phyloP scores from a whole-genome alignment of 352 stramenopile genomes.

The Globisporangium acanthophoron region DNA sequence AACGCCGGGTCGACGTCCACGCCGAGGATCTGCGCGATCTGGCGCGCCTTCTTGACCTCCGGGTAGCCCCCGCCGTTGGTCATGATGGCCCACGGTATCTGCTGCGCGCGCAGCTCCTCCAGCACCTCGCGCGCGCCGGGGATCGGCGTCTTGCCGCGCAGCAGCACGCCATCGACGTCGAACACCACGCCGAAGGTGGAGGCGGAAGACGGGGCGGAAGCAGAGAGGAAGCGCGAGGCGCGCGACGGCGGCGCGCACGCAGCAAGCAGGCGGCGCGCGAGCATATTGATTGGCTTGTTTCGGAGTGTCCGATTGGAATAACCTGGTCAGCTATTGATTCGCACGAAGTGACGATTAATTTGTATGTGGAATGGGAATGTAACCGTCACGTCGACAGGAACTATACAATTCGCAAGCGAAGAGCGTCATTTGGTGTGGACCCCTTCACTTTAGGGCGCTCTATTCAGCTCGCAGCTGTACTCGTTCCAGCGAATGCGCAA shows the following conservation, averaged over 20 bases:
- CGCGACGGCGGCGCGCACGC: no score
- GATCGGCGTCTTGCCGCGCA: constrained; percentile 70
- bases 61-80: constrained; percentile 81
- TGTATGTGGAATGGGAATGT: no score
- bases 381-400: background rate
- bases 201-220: no score
- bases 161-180: constrained; percentile 76
- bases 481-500: background rate
- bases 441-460: background rate
- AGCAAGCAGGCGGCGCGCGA: background rate
- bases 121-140: constrained; percentile 63
- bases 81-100: constrained; percentile 81
- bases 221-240: background rate
- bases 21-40: constrained; percentile 67
- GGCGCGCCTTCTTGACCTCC: constrained; percentile 66
- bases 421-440: background rate
- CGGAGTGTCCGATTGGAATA: no score
- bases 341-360: background rate
- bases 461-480: no score
- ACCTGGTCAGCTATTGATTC: no score
- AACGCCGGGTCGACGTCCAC: constrained; percentile 39
- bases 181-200: constrained; percentile 76
- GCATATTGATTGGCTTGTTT: background rate
- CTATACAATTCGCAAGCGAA: background rate
- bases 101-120: constrained; percentile 46